Evolutionary conservation across 805 yeast species (phyloP).

Genomic region (Yarrowia divulgata): DNA sequence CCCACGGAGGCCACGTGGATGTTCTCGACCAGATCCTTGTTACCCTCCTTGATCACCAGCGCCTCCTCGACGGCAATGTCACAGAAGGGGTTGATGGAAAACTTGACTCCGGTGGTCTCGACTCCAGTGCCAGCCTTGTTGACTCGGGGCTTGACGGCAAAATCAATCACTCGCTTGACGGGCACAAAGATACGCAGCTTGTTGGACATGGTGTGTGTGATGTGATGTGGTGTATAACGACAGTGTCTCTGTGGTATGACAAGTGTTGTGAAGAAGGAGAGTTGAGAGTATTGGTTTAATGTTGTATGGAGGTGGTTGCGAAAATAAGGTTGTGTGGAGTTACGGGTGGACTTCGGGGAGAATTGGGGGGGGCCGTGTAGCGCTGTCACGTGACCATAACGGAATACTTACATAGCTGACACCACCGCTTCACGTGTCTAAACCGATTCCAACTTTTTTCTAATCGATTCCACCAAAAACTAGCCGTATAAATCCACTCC

Average conservation of each 20-base stretch:
- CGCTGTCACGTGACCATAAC: no score
- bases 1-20: slow-evolving; percentile 95
- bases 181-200: slow-evolving; percentile 76
- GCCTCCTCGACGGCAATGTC: slow-evolving; percentile 99
- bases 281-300: neutral
- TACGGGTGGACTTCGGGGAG: slow-evolving; percentile 4
- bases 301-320: neutral
- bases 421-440: no score
- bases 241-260: no score
- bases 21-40: slow-evolving; percentile 71
- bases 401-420: no score
- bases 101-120: slow-evolving; percentile 88
- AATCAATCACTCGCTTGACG: slow-evolving; percentile 92
- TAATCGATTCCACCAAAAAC: no score
- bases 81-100: slow-evolving; percentile 94
- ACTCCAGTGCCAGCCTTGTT: slow-evolving; percentile 84
- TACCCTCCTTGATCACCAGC: slow-evolving; percentile 69
- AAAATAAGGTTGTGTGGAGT: slow-evolving; percentile 17
- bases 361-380: neutral
- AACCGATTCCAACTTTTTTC: no score
- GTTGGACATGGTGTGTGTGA: slow-evolving; percentile 33
- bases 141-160: slow-evolving; percentile 90
- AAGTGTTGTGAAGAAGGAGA: neutral
- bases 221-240: no score
- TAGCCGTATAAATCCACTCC: no score